Conservation (phyloP, 345 rosid genomes). For the Brassica rapa region DNA sequence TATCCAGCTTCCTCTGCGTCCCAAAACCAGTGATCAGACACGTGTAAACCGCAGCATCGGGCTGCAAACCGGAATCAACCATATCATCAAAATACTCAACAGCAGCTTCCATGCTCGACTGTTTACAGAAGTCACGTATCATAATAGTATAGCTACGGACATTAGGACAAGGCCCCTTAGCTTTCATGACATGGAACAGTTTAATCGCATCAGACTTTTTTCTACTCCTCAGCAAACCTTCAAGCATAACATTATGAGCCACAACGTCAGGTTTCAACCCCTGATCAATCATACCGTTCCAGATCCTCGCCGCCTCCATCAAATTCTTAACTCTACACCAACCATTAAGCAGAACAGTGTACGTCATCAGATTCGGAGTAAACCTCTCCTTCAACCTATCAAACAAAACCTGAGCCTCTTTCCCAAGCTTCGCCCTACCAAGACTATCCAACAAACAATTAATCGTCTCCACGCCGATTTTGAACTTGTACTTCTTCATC, state of each 20-base stretch:
- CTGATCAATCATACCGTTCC: slow-evolving; percentile 88
- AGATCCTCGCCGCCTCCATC: slow-evolving; percentile 86
- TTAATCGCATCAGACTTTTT: slow-evolving; percentile 77
- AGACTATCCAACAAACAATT: slow-evolving; percentile 79
- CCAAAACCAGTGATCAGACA: slow-evolving; percentile 90
- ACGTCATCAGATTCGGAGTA: slow-evolving; percentile 69
- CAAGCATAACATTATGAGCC: slow-evolving; percentile 75
- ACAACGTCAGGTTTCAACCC: slow-evolving; percentile 78
- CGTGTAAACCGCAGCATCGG: slow-evolving; percentile 78
- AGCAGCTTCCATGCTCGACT: slow-evolving; percentile 69
- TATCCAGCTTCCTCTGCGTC: slow-evolving; percentile 61
- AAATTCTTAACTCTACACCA: slow-evolving; percentile 81
- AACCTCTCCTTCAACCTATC: slow-evolving; percentile 70
- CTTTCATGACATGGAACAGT: slow-evolving; percentile 80
- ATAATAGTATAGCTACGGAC: slow-evolving; percentile 71
- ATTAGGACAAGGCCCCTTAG: slow-evolving; percentile 74
- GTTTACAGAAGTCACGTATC: slow-evolving; percentile 75
- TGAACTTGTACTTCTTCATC: slow-evolving; percentile 81
- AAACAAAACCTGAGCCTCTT: slow-evolving; percentile 75
- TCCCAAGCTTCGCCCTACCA: slow-evolving; percentile 80
- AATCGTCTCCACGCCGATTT: slow-evolving; percentile 66
- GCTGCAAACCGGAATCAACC: slow-evolving; percentile 57
- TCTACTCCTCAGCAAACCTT: slow-evolving; percentile 67
- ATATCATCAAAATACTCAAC: slow-evolving; percentile 73
- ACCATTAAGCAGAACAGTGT: slow-evolving; percentile 73